A percentile compares a stretch with the other conserved stretches of the same genome.
Conservation (phyloP, 805 yeast genomes). For the Candida gorgasii region DNA sequence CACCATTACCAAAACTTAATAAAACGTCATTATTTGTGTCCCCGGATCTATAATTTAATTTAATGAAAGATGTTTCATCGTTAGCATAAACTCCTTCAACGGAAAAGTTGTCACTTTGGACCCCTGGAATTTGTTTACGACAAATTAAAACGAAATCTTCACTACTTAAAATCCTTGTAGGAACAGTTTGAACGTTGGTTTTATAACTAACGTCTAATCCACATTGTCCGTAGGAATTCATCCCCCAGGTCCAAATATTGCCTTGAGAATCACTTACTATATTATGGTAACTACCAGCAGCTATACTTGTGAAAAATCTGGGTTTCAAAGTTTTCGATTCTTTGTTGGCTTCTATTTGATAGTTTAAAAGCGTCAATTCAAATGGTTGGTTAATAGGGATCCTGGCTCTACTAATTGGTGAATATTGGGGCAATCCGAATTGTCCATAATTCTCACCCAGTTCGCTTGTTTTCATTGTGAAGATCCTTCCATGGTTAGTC, state of each 20-base stretch:
- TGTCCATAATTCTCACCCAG: slow-evolving; percentile 60
- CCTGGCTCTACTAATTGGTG: slow-evolving; percentile 48
- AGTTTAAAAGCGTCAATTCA: slow-evolving; percentile 60
- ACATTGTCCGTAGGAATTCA: slow-evolving; percentile 80
- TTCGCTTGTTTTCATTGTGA: slow-evolving; percentile 60
- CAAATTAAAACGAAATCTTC: slow-evolving; percentile 18
- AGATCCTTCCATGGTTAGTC: slow-evolving; percentile 60
- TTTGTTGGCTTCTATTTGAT: slow-evolving; percentile 30
- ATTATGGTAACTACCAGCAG: slow-evolving; percentile 75
- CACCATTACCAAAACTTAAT: slow-evolving; percentile 80
- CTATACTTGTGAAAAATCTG: slow-evolving; percentile 57
- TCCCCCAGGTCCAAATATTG: slow-evolving; percentile 82
- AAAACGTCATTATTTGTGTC: slow-evolving; percentile 25
- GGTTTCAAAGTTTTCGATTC: slow-evolving; percentile 28
- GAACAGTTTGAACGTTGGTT: slow-evolving; percentile 70
- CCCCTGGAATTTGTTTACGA: slow-evolving; percentile 37
- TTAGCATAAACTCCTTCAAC: slow-evolving; percentile 51
- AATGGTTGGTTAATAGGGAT: slow-evolving; percentile 28
- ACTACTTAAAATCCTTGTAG: slow-evolving; percentile 35
- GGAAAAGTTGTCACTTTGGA: slow-evolving; percentile 31
- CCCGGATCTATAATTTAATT: slow-evolving; percentile 23
- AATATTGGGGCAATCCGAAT: slow-evolving; percentile 72
- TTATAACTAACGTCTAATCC: slow-evolving; percentile 68
- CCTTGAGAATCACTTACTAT: slow-evolving; percentile 70
- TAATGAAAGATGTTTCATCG: slow-evolving; percentile 51